Conservation (phyloP, 2,329 filamentous ascomycete genomes). For the Exophiala bonariae region DNA sequence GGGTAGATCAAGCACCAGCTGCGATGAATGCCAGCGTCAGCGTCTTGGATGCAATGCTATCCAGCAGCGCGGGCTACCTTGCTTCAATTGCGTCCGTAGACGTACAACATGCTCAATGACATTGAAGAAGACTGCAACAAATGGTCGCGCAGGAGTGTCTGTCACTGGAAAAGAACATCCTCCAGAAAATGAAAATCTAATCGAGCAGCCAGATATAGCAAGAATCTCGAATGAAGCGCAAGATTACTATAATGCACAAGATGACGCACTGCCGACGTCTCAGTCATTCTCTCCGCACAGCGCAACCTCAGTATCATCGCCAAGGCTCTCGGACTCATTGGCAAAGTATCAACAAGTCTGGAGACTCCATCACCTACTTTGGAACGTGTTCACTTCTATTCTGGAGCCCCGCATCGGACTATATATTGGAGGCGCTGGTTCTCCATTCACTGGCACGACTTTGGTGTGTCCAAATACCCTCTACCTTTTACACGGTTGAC, state of each 20-base stretch:
- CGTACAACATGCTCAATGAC: slow-evolving; percentile 1
- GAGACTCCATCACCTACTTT: slow-evolving; percentile 4
- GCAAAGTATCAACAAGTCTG: slow-evolving; percentile 1
- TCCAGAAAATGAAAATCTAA: not conserved
- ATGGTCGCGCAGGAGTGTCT: not conserved
- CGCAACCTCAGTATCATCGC: not conserved
- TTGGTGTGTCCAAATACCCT: not conserved
- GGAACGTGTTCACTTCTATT: slow-evolving; percentile 6
- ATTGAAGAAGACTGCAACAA: not conserved
- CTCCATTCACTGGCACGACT: not conserved
- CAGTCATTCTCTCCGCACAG: not conserved
- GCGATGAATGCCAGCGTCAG: slow-evolving; percentile 4
- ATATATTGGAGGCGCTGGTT: slow-evolving; percentile 4
- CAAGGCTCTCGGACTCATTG: slow-evolving; percentile 2
- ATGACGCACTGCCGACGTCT: no score
- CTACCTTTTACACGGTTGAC: not conserved
- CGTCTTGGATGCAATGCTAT: slow-evolving; percentile 5
- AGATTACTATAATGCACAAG: not conserved
- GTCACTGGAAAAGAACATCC: not conserved
- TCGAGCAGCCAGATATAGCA: not conserved
- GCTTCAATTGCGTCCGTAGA: slow-evolving; percentile 7
- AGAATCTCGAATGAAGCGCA: not conserved
- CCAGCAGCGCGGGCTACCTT: not conserved
- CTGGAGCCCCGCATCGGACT: slow-evolving; percentile 8
- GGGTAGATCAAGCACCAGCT: slow-evolving; percentile 2